Evolutionary conservation across 2,329 filamentous ascomycete genomes (phyloP).

Genomic region (Aspergillus latus): DNA sequence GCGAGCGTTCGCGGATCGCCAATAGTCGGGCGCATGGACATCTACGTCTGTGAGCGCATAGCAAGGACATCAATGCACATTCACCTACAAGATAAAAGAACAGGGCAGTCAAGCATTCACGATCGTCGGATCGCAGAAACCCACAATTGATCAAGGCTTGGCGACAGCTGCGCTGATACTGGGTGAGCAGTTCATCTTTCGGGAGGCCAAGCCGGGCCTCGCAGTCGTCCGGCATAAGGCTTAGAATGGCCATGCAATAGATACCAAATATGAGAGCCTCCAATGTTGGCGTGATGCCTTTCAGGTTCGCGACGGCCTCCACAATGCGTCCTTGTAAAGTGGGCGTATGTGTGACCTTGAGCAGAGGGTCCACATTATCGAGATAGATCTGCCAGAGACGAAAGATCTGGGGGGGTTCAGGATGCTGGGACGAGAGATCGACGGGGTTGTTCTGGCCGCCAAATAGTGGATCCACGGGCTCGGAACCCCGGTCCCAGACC

Average conservation of each 20-base stretch:
- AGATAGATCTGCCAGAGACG: constrained; percentile 66
- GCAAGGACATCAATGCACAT: neutral
- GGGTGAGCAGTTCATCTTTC: constrained; percentile 40
- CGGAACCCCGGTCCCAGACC: constrained; percentile 48
- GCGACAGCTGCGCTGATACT: constrained; percentile 49
- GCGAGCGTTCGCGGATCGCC: constrained; percentile 58
- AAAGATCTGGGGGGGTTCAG: constrained; percentile 61
- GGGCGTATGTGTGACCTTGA: constrained; percentile 68
- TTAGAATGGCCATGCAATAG: constrained; percentile 61
- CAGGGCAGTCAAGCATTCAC: constrained; percentile 52
- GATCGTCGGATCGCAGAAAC: constrained; percentile 44
- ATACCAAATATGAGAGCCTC: constrained; percentile 68
- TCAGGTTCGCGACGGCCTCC: constrained; percentile 58
- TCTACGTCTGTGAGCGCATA: constrained; percentile 43
- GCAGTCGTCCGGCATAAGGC: constrained; percentile 58
- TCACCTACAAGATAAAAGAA: constrained; percentile 55
- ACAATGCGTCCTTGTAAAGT: constrained; percentile 65
- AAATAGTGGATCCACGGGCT: constrained; percentile 54
- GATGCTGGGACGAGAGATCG: constrained; percentile 57
- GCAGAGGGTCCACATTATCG: constrained; percentile 66
- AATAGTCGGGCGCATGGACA: constrained; percentile 58
- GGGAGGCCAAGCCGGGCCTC: constrained; percentile 37
- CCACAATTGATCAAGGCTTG: constrained; percentile 48
- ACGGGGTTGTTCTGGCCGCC: constrained; percentile 43
- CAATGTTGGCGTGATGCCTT: constrained; percentile 56